Conservation (phyloP, 208 protist species). For the Crithidia fasciculata region DNA sequence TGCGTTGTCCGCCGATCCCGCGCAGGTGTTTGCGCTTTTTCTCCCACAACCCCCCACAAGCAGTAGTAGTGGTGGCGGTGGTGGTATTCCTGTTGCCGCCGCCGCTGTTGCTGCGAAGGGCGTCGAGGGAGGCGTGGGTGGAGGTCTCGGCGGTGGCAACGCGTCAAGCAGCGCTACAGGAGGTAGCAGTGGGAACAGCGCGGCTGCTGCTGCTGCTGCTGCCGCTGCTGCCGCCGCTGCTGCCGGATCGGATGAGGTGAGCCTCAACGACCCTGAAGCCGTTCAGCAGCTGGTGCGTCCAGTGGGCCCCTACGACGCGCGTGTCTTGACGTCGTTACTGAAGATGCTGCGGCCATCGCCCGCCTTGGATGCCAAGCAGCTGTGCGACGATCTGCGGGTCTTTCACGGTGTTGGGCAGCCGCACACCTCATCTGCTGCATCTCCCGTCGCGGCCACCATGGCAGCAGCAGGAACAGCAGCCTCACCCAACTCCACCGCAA, state of each 20-base stretch:
- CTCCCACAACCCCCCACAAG: slow-evolving; percentile 3
- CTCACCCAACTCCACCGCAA: too few species aligned
- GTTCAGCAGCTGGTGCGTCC: slow-evolving; percentile 40
- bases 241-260: background rate
- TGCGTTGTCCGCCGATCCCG: slow-evolving; percentile 15
- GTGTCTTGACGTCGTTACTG: slow-evolving; percentile 25
- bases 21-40: slow-evolving; percentile 24
- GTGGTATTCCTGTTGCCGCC: background rate
- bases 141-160: background rate
- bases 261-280: slow-evolving; percentile 38
- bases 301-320: slow-evolving; percentile 24
- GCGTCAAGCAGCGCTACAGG: background rate
- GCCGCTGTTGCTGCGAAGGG: background rate
- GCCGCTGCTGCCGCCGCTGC: background rate
- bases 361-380: background rate
- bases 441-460: too few species aligned
- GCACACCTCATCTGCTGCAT: background rate
- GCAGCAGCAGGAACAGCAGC: too few species aligned
- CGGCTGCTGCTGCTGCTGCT: background rate
- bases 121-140: background rate
- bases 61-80: background rate
- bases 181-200: background rate
- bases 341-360: slow-evolving; percentile 19
- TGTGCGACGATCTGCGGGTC: slow-evolving; percentile 11
- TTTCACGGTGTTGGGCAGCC: slow-evolving; percentile 18